These are phyloP conservation scores for Calendula officinalis DNA, from an alignment of 129 eudicot genomes.

Conservation along the genomic window DNA sequence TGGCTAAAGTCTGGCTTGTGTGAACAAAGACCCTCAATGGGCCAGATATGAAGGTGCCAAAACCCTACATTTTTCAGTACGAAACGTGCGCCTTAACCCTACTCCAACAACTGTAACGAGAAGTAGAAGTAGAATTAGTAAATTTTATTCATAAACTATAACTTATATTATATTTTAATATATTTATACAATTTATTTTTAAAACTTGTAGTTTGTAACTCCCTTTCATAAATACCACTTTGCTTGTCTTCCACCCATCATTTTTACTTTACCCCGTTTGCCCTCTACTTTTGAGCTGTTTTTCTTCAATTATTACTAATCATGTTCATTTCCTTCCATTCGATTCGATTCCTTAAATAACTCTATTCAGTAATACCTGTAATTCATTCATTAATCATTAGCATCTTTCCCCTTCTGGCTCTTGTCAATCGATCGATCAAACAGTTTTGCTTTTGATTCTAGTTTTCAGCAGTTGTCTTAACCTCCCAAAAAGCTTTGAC, in stretches of 20 bases:
- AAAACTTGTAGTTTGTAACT: neutral
- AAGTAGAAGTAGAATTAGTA: too few species aligned
- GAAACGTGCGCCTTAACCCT: too few species aligned
- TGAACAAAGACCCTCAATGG: too few species aligned
- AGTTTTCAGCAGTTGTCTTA: slow-evolving; percentile 11
- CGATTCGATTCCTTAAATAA: neutral
- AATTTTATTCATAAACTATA: too few species aligned
- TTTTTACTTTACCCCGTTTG: neutral
- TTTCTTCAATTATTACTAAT: slow-evolving; percentile 13
- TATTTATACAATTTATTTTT: too few species aligned
- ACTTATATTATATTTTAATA: too few species aligned
- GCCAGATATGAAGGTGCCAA: too few species aligned
- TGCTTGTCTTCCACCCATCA: too few species aligned
- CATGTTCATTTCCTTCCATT: slow-evolving; percentile 7
- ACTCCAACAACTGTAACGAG: too few species aligned
- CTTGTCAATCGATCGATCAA: slow-evolving; percentile 13
- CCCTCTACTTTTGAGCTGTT: slow-evolving; percentile 35
- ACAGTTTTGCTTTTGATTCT: slow-evolving; percentile 7
- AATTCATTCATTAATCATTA: slow-evolving; percentile 30
- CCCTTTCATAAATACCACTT: neutral
- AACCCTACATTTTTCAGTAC: too few species aligned
- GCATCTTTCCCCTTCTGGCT: slow-evolving; percentile 19
- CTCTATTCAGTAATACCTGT: slow-evolving; percentile 14
- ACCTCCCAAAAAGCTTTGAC: slow-evolving; percentile 27
- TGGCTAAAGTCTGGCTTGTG: too few species aligned